These are phyloP conservation scores for Ophiocordyceps australis DNA, from an alignment of 2,329 filamentous ascomycete species.

Conservation along the genomic window DNA sequence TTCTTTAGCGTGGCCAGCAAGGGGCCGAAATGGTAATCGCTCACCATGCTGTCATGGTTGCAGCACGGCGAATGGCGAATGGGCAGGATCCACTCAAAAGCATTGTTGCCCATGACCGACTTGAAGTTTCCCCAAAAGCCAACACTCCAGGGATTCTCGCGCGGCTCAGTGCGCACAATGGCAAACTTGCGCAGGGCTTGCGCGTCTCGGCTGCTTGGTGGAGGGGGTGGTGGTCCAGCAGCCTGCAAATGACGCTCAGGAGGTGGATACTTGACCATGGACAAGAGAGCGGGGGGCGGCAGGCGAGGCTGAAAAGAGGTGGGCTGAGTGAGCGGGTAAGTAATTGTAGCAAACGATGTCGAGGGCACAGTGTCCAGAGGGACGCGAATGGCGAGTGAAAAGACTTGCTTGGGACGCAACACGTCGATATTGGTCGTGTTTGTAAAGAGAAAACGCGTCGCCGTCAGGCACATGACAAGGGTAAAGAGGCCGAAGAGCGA, in stretches of 20 bases:
- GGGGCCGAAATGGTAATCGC: constrained; percentile 51
- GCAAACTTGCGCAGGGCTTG: constrained; percentile 53
- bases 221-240: no score
- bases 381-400: constrained; percentile 59
- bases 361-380: constrained; percentile 27
- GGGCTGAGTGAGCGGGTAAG: no score
- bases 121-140: constrained; percentile 54
- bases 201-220: no score
- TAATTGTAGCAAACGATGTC: constrained; percentile 23
- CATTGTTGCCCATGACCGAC: constrained; percentile 56
- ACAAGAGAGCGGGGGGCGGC: no score
- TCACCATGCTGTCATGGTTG: constrained; percentile 43
- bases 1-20: constrained; percentile 37
- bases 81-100: constrained; percentile 68
- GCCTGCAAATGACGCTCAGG: constrained; percentile 40
- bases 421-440: constrained; percentile 81
- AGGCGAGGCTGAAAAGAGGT: no score
- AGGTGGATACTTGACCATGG: no score
- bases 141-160: constrained; percentile 76
- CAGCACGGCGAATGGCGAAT: constrained; percentile 57
- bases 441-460: constrained; percentile 46
- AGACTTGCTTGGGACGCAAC: constrained; percentile 42
- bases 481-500: constrained; percentile 69
- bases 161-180: constrained; percentile 52
- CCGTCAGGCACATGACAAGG: constrained; percentile 56